Evolutionary conservation across 176 grass and related monocot genomes (phyloP), one percentile per base, ranked within the genome.

Genomic region (Juncus inflexus): DNA sequence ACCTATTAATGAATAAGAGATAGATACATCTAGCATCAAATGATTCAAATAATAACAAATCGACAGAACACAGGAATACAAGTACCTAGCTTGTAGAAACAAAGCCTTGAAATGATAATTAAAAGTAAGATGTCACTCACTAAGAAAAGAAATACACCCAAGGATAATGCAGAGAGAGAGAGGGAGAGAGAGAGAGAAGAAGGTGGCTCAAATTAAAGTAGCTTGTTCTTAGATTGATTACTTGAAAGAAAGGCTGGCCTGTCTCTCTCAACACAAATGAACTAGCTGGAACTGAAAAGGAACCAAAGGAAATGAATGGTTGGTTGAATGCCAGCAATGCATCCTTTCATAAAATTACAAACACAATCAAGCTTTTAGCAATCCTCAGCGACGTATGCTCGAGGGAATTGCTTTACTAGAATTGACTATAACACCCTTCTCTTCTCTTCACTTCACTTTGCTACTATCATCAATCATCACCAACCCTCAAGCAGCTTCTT

Each of bases 381-480:
- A 10, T 15, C 47, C 39, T 12, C 67, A 68, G 53, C 62, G 66
- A 77, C 80, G 80, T 83, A 45, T 55, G 43, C 37, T 42, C 13
- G 42, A 83, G 80, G 80, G 67, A 83, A 83, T 51, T 65, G 41
- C 15, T 36, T 43, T 59, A 37, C 5, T 13, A 53, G 6, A 55
- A 42, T 77, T 77, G 60, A 83, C 74, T 4, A 38, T 72, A 77
- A 61, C 58, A 45, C 52, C 74, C 80, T 5, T 77, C 43, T 2
- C 9, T 47, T 47, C 43, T 9, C 43, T 47, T 47, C 6, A 47
- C 43, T 28, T 28, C 19, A 28, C 19, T 52, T 10, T 69, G 66
- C 54, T 69, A 54, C 40, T 56, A 54, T 53, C 54, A 56, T 55
- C 51, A 69, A 9, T 28, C 19, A 28, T 28, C 19, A 28, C 1